phyloP scores from a whole-genome alignment of 306 rosid genomes.

The Quercus gilva region DNA sequence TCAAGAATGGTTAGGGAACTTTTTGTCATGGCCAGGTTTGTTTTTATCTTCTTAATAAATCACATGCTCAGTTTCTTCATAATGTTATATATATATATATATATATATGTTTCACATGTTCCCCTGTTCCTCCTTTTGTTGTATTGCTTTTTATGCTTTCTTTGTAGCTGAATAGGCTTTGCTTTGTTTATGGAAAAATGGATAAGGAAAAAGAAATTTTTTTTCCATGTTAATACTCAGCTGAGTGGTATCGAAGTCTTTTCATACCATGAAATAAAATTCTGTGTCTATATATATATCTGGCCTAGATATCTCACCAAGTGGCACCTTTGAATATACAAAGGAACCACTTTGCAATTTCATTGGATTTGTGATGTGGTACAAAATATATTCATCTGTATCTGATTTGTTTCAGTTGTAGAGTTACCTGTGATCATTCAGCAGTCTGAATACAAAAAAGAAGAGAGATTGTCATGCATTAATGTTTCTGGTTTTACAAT shows the following conservation, averaged over 20 bases:
- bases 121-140: neutral
- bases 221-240: neutral
- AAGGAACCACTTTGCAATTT: neutral
- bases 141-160: neutral
- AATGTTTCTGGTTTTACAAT: neutral
- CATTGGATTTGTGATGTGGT: neutral
- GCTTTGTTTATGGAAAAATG: neutral
- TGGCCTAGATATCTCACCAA: neutral
- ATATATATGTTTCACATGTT: neutral
- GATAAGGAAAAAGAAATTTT: neutral
- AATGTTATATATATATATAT: neutral
- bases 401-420: neutral
- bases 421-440: neutral
- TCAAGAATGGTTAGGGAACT: slow-evolving; percentile 99
- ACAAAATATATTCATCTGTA: neutral
- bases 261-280: neutral
- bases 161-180: neutral
- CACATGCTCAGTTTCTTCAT: neutral
- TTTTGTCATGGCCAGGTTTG: slow-evolving; percentile 98
- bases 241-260: neutral
- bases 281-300: neutral
- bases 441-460: neutral
- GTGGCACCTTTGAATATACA: neutral
- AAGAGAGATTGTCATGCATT: neutral
- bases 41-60: slow-evolving; percentile 13